Evolutionary conservation across 2,329 filamentous ascomycete species (phyloP).

Genomic region (Harringtonia aguacate): DNA sequence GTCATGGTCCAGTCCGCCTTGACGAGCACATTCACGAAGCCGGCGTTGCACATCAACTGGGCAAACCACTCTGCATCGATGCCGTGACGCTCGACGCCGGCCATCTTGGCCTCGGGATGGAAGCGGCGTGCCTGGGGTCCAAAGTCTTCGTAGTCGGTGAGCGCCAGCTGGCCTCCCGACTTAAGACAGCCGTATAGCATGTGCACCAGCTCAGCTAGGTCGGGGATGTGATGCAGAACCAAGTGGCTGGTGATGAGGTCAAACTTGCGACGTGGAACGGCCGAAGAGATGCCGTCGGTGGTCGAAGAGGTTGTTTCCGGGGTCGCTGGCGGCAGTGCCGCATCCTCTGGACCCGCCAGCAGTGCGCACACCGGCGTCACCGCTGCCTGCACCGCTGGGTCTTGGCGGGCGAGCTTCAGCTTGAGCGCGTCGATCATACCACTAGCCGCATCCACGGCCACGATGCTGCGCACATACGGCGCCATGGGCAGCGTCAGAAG

Average conservation of each 20-base stretch:
- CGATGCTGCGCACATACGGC: conserved; percentile 32
- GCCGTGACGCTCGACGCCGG: conserved; percentile 43
- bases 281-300: conserved; percentile 15
- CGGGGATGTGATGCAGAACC: conserved; percentile 43
- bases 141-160: conserved; percentile 49
- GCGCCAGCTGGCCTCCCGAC: conserved; percentile 33
- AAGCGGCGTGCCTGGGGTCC: conserved; percentile 39
- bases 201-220: conserved; percentile 27
- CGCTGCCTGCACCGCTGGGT: conserved; percentile 11
- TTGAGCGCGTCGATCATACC: conserved; percentile 44
- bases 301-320: too few species aligned
- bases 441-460: conserved; percentile 41
- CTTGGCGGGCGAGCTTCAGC: conserved; percentile 33
- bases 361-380: conserved; percentile 33
- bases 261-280: conserved; percentile 26
- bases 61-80: conserved; percentile 30
- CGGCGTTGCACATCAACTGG: conserved; percentile 30
- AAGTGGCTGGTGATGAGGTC: conserved; percentile 42
- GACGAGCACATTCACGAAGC: conserved; percentile 37
- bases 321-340: conserved; percentile 24
- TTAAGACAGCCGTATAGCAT: conserved; percentile 36
- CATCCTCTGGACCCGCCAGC: conserved; percentile 38
- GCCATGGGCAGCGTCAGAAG: conserved; percentile 38
- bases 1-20: conserved; percentile 35
- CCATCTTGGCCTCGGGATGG: conserved; percentile 39